These are phyloP conservation scores for Papiliotrema flavescens DNA, from an alignment of 1,284 basidiomycete genomes.

Conservation along the genomic window DNA sequence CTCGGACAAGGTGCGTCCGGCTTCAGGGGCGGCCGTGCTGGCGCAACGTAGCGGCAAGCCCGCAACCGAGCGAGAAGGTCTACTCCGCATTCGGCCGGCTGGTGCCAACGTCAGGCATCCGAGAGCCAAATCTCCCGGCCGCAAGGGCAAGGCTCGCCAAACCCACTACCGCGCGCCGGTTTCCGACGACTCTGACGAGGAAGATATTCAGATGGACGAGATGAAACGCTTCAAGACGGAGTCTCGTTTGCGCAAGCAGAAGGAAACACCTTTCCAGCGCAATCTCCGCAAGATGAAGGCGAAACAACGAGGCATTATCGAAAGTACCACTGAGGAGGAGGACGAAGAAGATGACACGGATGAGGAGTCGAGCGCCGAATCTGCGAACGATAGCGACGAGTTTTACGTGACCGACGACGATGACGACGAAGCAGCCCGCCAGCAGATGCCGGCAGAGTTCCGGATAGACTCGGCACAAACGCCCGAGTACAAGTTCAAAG, in stretches of 20 bases:
- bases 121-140: no score
- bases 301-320: not conserved
- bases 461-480: conserved; percentile 68
- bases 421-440: conserved; percentile 50
- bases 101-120: no score
- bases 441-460: conserved; percentile 66
- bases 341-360: conserved; percentile 1
- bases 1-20: no score
- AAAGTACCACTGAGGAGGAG: not conserved
- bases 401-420: conserved; percentile 67
- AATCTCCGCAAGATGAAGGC: conserved; percentile 28
- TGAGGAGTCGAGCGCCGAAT: not conserved
- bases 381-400: conserved; percentile 42
- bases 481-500: conserved; percentile 49
- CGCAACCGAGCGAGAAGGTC: no score
- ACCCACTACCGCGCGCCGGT: not conserved
- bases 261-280: conserved; percentile 29
- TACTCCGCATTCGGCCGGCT: no score
- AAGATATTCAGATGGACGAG: conserved; percentile 55
- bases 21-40: no score
- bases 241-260: conserved; percentile 20
- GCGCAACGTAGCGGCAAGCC: no score
- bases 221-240: conserved; percentile 53
- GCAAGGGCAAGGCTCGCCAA: no score
- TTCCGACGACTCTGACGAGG: conserved; percentile 11